Base-by-base conservation (phyloP, 805 yeast genomes). In the Wickerhamiella shivajii region DNA sequence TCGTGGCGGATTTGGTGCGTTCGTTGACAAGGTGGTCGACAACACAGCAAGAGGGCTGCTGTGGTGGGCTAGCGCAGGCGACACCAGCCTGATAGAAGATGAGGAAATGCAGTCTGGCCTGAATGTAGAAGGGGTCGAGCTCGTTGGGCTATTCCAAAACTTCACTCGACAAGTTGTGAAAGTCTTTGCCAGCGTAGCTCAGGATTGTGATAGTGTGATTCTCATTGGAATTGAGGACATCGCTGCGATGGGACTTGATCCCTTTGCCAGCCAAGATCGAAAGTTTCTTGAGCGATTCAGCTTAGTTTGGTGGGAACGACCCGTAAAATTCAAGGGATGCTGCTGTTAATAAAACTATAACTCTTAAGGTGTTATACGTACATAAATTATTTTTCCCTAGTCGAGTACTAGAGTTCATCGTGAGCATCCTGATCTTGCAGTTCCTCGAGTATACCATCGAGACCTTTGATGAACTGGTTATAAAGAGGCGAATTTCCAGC, bases 21-120 rank as follows among this genome's bases (percentile, higher is more conserved):
- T 43, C 7, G 18, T 39, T 9, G 50, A 46, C 24, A 17, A 38
- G 9, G 16, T 44, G 2, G 36, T 41, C 4, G 49, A 44, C 14
- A 24, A 43, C 11, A 29, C 41, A 4, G 35, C 41, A 3, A 43
- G 37, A 34, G 84, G 84, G 1, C 66, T 78, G 38, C 58, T 77
- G 14, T 79, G 90, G 90, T 79, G 87, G 83, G 93, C 93, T 3
- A 67, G 78, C 19, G 87, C 90, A 1, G 93, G 90, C 6, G 77
- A 74, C 39, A 61, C 64, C 25, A 58, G 60, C 11, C 52, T 51
- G 16, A 48, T 55, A 14, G 56, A 58, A 12, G 44, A 41, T 3
- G 37, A 31, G 4, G 38, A 33, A 14, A 30, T 33, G 1, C 36
- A 33, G 29, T 60, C 57, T 18, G 66, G 64, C 25, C 54, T 51